phyloP scores from a whole-genome alignment of 73 alveolate genomes.

The Durusdinium trenchii region DNA sequence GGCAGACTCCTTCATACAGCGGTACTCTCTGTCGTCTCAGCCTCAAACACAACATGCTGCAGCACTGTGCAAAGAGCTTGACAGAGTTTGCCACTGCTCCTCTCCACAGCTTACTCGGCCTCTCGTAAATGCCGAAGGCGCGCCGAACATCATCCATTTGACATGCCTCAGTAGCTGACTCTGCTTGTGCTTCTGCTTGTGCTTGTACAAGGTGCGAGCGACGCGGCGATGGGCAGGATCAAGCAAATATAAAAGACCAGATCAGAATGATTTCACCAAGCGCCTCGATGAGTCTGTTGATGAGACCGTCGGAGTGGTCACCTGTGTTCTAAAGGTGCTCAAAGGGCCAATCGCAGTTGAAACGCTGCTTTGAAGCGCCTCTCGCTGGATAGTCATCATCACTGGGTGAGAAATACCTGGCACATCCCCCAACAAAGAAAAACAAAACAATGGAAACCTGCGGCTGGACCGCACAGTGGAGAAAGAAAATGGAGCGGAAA shows the following conservation, averaged over 20 bases:
- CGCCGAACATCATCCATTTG: conserved; percentile 94
- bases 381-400: conserved; percentile 55
- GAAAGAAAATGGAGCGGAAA: no score
- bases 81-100: background rate
- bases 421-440: no score
- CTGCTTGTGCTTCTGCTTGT: no score
- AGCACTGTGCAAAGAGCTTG: no score
- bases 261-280: no score
- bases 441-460: no score
- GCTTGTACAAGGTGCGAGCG: no score
- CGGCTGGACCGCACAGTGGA: no score
- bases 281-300: conserved; percentile 68
- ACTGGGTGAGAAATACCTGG: conserved; percentile 75
- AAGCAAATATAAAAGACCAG: no score
- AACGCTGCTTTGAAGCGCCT: background rate
- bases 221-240: no score
- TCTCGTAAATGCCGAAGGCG: conserved; percentile 81
- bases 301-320: conserved; percentile 82
- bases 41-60: no score
- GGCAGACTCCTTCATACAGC: conserved; percentile 67
- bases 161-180: conserved; percentile 34
- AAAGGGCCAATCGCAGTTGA: background rate
- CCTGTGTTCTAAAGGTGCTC: conserved; percentile 19
- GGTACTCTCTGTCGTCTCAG: conserved; percentile 53
- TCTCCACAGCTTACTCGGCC: background rate